Evolutionary conservation across 2,329 filamentous ascomycete genomes (phyloP).

Genomic region (Pyricularia grisea): DNA sequence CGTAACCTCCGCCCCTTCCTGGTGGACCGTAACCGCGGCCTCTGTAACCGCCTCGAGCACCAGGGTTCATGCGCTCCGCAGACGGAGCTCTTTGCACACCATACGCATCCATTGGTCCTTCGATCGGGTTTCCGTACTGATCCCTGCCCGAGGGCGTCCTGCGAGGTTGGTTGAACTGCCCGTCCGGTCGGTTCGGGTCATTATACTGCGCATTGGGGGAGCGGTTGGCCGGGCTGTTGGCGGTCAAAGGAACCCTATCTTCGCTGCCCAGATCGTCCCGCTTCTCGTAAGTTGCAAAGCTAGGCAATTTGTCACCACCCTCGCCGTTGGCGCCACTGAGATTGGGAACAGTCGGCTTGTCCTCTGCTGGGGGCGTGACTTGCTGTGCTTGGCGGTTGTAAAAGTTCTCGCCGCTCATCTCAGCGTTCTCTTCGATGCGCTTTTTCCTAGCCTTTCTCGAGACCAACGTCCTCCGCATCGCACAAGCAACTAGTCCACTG

Average conservation of each 20-base stretch:
- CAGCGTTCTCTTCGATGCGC: slow-evolving; percentile 84
- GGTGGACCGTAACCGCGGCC: slow-evolving; percentile 38
- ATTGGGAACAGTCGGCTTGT: slow-evolving; percentile 43
- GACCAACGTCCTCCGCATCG: slow-evolving; percentile 87
- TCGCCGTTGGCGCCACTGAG: slow-evolving; percentile 44
- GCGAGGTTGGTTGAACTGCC: slow-evolving; percentile 18
- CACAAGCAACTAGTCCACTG: slow-evolving; percentile 79
- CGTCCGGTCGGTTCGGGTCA: slow-evolving; percentile 26
- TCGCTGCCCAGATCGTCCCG: slow-evolving; percentile 54
- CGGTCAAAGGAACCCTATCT: slow-evolving; percentile 62
- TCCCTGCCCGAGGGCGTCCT: slow-evolving; percentile 39
- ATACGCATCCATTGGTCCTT: slow-evolving; percentile 33
- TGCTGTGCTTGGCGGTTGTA: slow-evolving; percentile 60
- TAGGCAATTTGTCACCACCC: slow-evolving; percentile 36
- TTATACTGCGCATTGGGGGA: slow-evolving; percentile 36
- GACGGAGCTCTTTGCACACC: slow-evolving; percentile 36
- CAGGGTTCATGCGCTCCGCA: slow-evolving; percentile 36
- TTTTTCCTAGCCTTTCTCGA: slow-evolving; percentile 88
- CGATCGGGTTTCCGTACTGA: slow-evolving; percentile 53
- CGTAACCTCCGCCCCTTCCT: slow-evolving; percentile 32
- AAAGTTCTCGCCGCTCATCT: slow-evolving; percentile 94
- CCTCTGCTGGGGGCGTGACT: not conserved
- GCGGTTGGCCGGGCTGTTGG: slow-evolving; percentile 50
- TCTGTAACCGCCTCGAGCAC: slow-evolving; percentile 46
- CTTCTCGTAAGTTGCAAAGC: slow-evolving; percentile 59